Conservation (phyloP, 73 alveolate species). For the Paramecium primaurelia region DNA sequence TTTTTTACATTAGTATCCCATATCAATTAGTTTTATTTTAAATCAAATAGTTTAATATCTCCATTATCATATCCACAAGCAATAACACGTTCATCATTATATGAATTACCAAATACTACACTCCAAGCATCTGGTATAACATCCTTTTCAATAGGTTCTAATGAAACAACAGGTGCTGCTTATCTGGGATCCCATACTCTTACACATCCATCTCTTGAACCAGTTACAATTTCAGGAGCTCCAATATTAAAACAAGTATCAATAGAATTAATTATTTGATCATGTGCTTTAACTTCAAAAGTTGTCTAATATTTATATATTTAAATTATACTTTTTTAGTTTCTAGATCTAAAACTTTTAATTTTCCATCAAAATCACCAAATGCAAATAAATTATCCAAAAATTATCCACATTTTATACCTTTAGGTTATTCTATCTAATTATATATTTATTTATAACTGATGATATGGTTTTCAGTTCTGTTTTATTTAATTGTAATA, state of each 20-base stretch:
- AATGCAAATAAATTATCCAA: constrained; percentile 90
- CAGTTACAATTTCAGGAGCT: constrained; percentile 99
- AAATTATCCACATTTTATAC: constrained; percentile 84
- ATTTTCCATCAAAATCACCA: constrained; percentile 96
- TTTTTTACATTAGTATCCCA: constrained; percentile 98
- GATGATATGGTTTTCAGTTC: constrained; percentile 67
- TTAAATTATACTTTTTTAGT: constrained; percentile 66
- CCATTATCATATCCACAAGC: constrained; percentile 99
- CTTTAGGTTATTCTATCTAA: constrained; percentile 80
- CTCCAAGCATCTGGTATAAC: constrained; percentile 99
- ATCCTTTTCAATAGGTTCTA: constrained; percentile 96
- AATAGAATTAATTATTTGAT: constrained; percentile 90
- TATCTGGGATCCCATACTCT: constrained; percentile 99
- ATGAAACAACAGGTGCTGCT: constrained; percentile 95
- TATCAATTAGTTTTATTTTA: constrained; percentile 88
- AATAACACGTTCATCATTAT: constrained; percentile 90
- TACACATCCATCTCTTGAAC: constrained; percentile 98
- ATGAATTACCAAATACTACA: constrained; percentile 85
- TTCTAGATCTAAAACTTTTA: constrained; percentile 90
- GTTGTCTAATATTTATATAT: neutral
- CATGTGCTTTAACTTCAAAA: constrained; percentile 95
- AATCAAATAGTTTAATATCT: constrained; percentile 97
- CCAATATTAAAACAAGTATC: constrained; percentile 96
- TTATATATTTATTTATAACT: constrained; percentile 51
- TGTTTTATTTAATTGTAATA: constrained; percentile 81